Evolutionary conservation across 1,284 basidiomycete species (phyloP), one percentile per base, ranked within the genome.

Genomic region (Cerrena zonata): DNA sequence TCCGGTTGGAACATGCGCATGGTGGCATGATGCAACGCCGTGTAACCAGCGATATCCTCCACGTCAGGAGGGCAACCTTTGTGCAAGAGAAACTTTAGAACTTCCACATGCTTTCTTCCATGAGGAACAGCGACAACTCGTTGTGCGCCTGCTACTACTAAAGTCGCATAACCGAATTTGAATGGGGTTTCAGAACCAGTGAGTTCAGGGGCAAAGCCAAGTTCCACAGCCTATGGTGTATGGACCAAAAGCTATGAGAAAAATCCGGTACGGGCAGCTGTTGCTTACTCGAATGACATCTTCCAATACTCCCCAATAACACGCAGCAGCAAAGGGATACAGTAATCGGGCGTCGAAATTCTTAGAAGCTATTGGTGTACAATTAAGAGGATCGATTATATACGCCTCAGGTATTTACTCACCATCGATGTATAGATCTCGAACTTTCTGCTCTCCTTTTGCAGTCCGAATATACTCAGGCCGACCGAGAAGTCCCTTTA

Each of bases 21-120:
- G 4, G 71, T 68, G 0, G 67, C 64, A 54, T 79, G 78, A 34
- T 74, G 67, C 2, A 82, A 67, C 2, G 79, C 76, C 1, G 76
- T 78, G 60, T 66, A 68, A 4, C 76, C 77, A 7, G 65, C 67
- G 46, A 82, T 71, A 52, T 82, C 79, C 0, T 64, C 61, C 2
- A 69, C 25, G 53, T 80, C 69, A 1, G 69, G 60, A 0, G 75
- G 65, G 0, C 71, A 65, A 19, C 78, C 78, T 1, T 61, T 54
- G 1, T 67, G 59, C 39, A 81, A 60, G 37, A 82, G 71, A 48
- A 69, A 71, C 37, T 63, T 57, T 45, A 82, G 61, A 4, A 67
- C 61, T 2, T 68, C 72, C 11, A 58, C 34, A 53, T 77, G 70
- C 44, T 63, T 53, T 45, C 61, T 41, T 49, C 12, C 53, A 34